Evolutionary conservation across 768 basidiomycete species (phyloP).

Genomic region (Panaeolus cyanescens): DNA sequence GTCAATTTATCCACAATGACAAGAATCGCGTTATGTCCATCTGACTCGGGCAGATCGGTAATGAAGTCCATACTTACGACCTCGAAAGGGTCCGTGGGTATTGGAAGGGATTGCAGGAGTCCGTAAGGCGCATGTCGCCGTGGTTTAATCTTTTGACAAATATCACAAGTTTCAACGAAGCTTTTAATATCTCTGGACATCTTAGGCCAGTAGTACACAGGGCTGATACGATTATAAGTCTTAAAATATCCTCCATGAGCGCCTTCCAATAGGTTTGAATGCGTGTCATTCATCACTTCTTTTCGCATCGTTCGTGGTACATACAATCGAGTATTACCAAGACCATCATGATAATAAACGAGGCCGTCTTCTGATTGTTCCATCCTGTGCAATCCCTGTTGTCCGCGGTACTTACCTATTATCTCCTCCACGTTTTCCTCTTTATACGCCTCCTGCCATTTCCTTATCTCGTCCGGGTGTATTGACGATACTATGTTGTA

Average conservation of each 20-base stretch:
- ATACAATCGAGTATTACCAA: slow-evolving; percentile 25
- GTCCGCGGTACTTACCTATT: no score
- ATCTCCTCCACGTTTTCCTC: no score
- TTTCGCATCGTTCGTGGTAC: slow-evolving; percentile 20
- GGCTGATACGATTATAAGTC: slow-evolving; percentile 21
- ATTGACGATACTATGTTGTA: no score
- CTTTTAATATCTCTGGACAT: slow-evolving; percentile 26
- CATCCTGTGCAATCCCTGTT: neutral
- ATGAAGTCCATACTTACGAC: slow-evolving; percentile 37
- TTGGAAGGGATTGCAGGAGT: slow-evolving; percentile 30
- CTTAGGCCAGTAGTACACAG: slow-evolving; percentile 30
- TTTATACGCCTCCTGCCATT: no score
- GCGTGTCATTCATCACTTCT: slow-evolving; percentile 24
- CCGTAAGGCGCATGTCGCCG: slow-evolving; percentile 30
- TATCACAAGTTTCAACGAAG: slow-evolving; percentile 24
- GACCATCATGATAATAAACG: slow-evolving; percentile 26
- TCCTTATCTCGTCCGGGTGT: no score
- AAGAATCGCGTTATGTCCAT: slow-evolving; percentile 28
- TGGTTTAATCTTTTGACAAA: slow-evolving; percentile 29
- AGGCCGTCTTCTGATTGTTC: slow-evolving; percentile 11
- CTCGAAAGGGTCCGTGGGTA: slow-evolving; percentile 32
- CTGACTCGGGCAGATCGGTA: slow-evolving; percentile 28
- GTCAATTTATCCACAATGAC: slow-evolving; percentile 38
- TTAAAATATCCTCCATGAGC: slow-evolving; percentile 31
- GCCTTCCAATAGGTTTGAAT: slow-evolving; percentile 21